These are phyloP conservation scores for Talaromyces verruculosus DNA, from an alignment of 2,329 filamentous ascomycete genomes.

Conservation along the genomic window DNA sequence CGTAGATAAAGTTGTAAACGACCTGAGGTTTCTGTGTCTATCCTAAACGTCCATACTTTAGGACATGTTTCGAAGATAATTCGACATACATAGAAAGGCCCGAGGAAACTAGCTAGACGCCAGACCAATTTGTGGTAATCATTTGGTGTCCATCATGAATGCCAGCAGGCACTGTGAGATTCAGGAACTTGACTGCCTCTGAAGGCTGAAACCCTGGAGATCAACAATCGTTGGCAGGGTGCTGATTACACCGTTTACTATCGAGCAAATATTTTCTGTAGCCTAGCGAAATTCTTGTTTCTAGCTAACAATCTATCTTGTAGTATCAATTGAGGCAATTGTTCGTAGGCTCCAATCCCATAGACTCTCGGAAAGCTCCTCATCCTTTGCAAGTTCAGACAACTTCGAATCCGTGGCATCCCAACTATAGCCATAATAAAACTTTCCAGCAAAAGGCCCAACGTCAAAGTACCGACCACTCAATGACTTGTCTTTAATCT, in stretches of 20 bases:
- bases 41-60: not conserved
- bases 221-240: not conserved
- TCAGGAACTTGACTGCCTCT: not conserved
- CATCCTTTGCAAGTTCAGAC: slow-evolving; percentile 5
- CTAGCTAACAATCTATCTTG: not conserved
- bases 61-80: not conserved
- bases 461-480: slow-evolving; percentile 9
- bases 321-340: not conserved
- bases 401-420: slow-evolving; percentile 13
- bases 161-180: not conserved
- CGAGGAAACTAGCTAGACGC: not conserved
- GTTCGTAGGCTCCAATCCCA: slow-evolving; percentile 3
- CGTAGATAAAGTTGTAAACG: too few relatives aligned
- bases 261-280: too few relatives aligned
- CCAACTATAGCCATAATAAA: slow-evolving; percentile 13
- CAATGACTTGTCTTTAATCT: slow-evolving; percentile 3
- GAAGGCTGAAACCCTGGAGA: not conserved
- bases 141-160: not conserved
- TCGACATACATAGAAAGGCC: not conserved
- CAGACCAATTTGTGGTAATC: not conserved
- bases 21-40: not conserved
- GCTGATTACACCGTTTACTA: too few relatives aligned
- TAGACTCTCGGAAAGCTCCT: slow-evolving; percentile 5
- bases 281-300: not conserved
- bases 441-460: not conserved